Conservation (phyloP, 75 land plant genomes). For the Azolla pinnata region DNA sequence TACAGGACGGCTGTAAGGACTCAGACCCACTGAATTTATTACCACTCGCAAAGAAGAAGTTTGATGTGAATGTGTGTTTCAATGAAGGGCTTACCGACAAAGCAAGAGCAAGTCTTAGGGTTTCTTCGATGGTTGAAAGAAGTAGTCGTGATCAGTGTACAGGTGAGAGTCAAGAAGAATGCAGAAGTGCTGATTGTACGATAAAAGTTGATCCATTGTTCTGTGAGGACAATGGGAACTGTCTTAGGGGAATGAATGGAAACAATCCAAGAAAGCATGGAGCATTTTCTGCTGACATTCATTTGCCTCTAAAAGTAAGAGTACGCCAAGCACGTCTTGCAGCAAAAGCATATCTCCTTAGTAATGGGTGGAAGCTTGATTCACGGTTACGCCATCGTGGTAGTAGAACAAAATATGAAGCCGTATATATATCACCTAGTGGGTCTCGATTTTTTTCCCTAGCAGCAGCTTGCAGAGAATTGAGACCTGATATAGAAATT, state of each 20-base stretch:
- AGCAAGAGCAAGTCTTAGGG: too few species aligned
- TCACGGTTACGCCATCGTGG: constrained; percentile 27
- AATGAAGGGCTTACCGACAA: too few species aligned
- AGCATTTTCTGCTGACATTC: background rate
- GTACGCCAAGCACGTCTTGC: constrained; percentile 2
- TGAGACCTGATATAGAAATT: background rate
- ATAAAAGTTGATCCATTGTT: too few species aligned
- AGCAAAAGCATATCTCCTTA: constrained; percentile 24
- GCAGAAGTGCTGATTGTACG: too few species aligned
- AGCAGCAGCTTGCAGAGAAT: constrained; percentile 36
- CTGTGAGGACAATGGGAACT: background rate
- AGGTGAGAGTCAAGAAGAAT: too few species aligned
- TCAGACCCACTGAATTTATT: too few species aligned
- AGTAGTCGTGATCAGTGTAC: too few species aligned
- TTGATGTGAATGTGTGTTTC: too few species aligned
- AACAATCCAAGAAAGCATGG: background rate
- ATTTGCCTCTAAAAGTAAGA: background rate
- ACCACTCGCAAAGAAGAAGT: too few species aligned
- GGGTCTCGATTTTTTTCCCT: constrained; percentile 51
- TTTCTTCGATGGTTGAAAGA: too few species aligned
- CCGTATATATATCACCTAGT: constrained; percentile 44
- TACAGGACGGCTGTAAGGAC: too few species aligned
- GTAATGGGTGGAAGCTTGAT: constrained; percentile 56
- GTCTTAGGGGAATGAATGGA: background rate
- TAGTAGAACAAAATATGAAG: constrained; percentile 32